phyloP scores from a whole-genome alignment of 495 filamentous ascomycete genomes.

The Trichoderma reesei region DNA sequence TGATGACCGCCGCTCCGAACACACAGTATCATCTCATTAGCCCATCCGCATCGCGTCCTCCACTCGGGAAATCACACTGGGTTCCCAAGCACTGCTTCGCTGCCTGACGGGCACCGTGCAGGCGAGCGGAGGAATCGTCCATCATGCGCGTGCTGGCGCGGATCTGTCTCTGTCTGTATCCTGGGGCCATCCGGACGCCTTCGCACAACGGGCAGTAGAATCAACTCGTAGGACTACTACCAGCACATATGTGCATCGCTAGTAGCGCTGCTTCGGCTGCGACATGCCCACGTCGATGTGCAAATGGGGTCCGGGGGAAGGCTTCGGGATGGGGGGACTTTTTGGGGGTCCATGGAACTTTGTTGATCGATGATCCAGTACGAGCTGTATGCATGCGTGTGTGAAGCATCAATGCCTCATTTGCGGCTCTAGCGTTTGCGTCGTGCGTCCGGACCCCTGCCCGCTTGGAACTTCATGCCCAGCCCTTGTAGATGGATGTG shows the following conservation, averaged over 20 bases:
- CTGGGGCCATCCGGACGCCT: neutral
- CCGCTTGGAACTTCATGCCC: neutral
- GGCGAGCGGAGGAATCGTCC: neutral
- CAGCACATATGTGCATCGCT: neutral
- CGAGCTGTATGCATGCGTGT: no score
- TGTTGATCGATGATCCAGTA: neutral
- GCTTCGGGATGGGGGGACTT: neutral
- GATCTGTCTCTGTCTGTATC: neutral
- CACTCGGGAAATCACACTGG: neutral
- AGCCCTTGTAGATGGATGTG: neutral
- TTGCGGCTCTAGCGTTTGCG: neutral
- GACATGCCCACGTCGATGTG: neutral
- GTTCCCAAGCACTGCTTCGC: neutral
- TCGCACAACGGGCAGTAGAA: no score
- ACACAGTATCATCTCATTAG: neutral
- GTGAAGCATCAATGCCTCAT: neutral
- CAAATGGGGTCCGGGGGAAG: neutral
- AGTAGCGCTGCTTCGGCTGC: neutral
- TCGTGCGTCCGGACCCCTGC: neutral
- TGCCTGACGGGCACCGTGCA: neutral
- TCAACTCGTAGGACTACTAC: neutral
- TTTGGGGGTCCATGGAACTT: constrained; percentile 4
- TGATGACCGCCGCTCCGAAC: neutral
- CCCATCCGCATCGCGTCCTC: neutral
- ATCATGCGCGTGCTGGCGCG: neutral